A percentile compares a stretch with the other conserved stretches of the same genome.
Evolutionary conservation across 2,329 filamentous ascomycete species (phyloP).

Genomic region (Penicillium sp.): DNA sequence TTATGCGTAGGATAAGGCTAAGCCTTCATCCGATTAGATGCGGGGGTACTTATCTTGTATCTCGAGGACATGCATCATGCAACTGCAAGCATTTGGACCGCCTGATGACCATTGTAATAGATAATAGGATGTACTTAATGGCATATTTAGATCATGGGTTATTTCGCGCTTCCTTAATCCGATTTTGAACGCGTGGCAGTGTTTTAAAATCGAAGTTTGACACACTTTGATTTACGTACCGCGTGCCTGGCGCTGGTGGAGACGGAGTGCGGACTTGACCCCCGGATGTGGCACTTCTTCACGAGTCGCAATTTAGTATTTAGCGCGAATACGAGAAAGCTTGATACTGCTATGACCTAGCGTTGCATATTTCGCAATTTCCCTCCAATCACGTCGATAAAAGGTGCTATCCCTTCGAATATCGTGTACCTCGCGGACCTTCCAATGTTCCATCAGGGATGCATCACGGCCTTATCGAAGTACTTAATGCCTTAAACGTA

Average conservation of each 20-base stretch:
- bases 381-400: not conserved
- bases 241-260: too few relatives aligned
- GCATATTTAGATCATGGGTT: not conserved
- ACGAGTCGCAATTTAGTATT: not conserved
- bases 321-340: not conserved
- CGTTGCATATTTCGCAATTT: not conserved
- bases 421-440: not conserved
- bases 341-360: not conserved
- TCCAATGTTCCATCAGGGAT: not conserved
- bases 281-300: not conserved
- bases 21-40: not conserved
- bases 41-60: not conserved
- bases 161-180: rapidly evolving
- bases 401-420: not conserved
- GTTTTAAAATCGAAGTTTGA: not conserved
- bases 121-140: not conserved
- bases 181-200: not conserved
- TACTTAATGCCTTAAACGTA: not conserved
- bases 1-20: not conserved
- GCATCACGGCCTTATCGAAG: not conserved
- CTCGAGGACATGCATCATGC: not conserved
- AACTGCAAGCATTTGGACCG: not conserved
- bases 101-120: not conserved
- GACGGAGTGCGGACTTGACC: too few relatives aligned
- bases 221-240: too few relatives aligned